These are phyloP conservation scores for Dactylellina drechsleri DNA, from an alignment of 2,329 filamentous ascomycete genomes.

Conservation along the genomic window DNA sequence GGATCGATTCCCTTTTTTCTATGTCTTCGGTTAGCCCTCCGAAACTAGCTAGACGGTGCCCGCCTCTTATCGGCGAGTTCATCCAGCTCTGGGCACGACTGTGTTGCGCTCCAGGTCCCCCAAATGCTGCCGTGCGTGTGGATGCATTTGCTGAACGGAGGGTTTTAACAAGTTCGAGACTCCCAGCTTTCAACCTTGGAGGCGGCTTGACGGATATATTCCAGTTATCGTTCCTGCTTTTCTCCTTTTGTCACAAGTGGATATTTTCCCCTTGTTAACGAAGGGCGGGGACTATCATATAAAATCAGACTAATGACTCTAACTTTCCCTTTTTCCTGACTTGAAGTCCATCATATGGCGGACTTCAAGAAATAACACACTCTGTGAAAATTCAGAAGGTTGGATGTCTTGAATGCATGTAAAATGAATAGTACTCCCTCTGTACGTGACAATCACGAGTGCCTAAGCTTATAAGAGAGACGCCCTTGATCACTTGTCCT, in stretches of 20 bases:
- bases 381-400: slow-evolving; percentile 3
- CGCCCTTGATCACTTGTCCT: not conserved
- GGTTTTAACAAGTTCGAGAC: slow-evolving; percentile 5
- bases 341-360: not conserved
- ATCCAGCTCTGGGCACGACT: slow-evolving; percentile 3
- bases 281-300: not conserved
- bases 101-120: not conserved
- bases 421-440: not conserved
- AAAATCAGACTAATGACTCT: not conserved
- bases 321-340: not conserved
- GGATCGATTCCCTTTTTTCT: not conserved
- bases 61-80: slow-evolving; percentile 7
- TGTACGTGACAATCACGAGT: not conserved
- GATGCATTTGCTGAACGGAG: not conserved
- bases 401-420: not conserved
- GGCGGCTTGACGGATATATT: slow-evolving; percentile 5
- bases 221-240: not conserved
- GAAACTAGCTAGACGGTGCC: not conserved
- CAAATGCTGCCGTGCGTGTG: not conserved
- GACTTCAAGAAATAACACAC: slow-evolving; percentile 1
- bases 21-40: not conserved
- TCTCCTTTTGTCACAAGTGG: not conserved
- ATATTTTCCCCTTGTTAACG: not conserved
- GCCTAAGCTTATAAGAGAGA: slow-evolving; percentile 6
- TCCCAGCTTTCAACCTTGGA: slow-evolving; percentile 1